Evolutionary conservation across 768 basidiomycete species (phyloP).

Genomic region (Termitomyces sp.): DNA sequence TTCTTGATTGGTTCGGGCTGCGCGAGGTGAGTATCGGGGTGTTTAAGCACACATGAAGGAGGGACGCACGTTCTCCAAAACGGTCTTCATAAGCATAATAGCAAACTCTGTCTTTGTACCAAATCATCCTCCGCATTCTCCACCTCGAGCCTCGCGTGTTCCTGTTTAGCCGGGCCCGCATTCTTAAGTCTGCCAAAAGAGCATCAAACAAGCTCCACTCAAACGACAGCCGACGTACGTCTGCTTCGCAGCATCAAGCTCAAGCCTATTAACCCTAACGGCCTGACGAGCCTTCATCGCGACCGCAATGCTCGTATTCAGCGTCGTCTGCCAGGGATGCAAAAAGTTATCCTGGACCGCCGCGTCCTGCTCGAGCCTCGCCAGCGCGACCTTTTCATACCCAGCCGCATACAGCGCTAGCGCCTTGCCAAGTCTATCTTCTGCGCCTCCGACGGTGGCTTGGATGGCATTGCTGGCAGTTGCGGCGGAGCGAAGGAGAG

Average conservation of each 20-base stretch:
- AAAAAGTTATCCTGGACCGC: slow-evolving; percentile 67
- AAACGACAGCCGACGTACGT: slow-evolving; percentile 45
- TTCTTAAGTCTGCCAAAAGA: slow-evolving; percentile 83
- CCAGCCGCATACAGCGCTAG: slow-evolving; percentile 77
- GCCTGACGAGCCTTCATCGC: slow-evolving; percentile 93
- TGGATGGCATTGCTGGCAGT: slow-evolving; percentile 50
- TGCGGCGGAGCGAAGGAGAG: slow-evolving; percentile 82
- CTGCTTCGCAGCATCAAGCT: slow-evolving; percentile 91
- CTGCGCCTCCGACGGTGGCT: slow-evolving; percentile 36
- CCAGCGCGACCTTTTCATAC: slow-evolving; percentile 79
- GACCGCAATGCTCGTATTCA: slow-evolving; percentile 79
- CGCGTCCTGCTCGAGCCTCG: slow-evolving; percentile 78
- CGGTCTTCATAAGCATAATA: slow-evolving; percentile 96
- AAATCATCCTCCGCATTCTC: slow-evolving; percentile 95
- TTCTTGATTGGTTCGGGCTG: slow-evolving; percentile 97
- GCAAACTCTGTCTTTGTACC: slow-evolving; percentile 97
- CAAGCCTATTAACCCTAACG: slow-evolving; percentile 72
- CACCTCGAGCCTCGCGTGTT: slow-evolving; percentile 88
- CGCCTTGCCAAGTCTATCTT: slow-evolving; percentile 75
- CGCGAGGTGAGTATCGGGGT: no score
- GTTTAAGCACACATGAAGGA: no score
- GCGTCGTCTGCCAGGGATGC: slow-evolving; percentile 84
- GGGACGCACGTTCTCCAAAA: slow-evolving; percentile 81
- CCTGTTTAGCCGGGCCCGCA: slow-evolving; percentile 73
- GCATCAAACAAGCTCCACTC: no score